phyloP scores from a whole-genome alignment of 2,329 filamentous ascomycete genomes.

The Hypoxylon sp. region DNA sequence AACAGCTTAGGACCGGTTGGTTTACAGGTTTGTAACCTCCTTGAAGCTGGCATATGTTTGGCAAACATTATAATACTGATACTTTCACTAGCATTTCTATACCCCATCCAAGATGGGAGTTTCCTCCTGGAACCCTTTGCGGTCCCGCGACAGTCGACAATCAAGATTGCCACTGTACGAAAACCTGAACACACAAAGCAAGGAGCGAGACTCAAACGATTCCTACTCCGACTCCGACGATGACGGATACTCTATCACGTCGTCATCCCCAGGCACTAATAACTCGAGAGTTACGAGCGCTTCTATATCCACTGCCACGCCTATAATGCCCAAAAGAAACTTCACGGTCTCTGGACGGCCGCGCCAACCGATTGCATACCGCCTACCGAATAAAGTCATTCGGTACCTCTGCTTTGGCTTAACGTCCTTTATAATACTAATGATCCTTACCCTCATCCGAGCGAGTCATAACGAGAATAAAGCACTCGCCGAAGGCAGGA shows the following conservation, averaged over 20 bases:
- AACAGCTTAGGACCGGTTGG: conserved; percentile 14
- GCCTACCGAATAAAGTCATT: conserved; percentile 79
- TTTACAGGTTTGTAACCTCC: conserved; percentile 33
- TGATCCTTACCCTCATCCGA: conserved; percentile 81
- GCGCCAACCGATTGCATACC: conserved; percentile 64
- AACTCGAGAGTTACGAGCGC: conserved; percentile 67
- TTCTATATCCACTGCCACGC: conserved; percentile 59
- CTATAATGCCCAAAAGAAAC: conserved; percentile 62
- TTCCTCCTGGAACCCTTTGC: conserved; percentile 62
- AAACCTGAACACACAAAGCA: conserved; percentile 59
- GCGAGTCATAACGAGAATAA: conserved; percentile 80
- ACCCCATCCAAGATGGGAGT: conserved; percentile 62
- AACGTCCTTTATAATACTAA: conserved; percentile 77
- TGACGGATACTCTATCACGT: conserved; percentile 59
- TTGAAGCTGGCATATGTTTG: conserved; percentile 5
- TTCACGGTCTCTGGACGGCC: conserved; percentile 54
- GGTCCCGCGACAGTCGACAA: conserved; percentile 61
- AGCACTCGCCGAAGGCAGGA: conserved; percentile 69
- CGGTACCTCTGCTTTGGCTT: conserved; percentile 83
- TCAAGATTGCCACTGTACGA: conserved; percentile 67
- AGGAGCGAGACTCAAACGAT: conserved; percentile 68
- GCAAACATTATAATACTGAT: conserved; percentile 19
- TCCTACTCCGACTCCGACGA: conserved; percentile 62
- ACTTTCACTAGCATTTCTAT: conserved; percentile 13
- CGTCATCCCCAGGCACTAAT: conserved; percentile 62